These are phyloP conservation scores for Cytidiella melzeri DNA, from an alignment of 768 basidiomycete genomes.

Conservation along the genomic window DNA sequence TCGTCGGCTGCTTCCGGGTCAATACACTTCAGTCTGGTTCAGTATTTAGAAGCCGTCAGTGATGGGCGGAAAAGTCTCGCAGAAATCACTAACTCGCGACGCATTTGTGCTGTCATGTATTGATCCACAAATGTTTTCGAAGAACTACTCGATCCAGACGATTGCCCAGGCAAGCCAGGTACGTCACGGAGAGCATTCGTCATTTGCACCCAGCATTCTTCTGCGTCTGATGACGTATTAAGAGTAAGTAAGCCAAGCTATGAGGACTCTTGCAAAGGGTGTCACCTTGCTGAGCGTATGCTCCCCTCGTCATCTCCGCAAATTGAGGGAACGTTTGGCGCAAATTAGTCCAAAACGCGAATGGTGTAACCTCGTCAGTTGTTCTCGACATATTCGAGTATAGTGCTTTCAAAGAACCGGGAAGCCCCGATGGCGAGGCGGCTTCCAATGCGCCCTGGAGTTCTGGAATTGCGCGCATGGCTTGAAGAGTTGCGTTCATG, in stretches of 20 bases:
- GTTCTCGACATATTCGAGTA: slow-evolving; percentile 71
- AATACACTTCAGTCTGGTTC: slow-evolving; percentile 62
- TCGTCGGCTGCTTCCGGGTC: slow-evolving; percentile 71
- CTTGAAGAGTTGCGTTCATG: slow-evolving; percentile 94
- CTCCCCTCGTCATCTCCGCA: slow-evolving; percentile 48
- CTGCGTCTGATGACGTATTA: slow-evolving; percentile 58
- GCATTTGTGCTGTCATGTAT: slow-evolving; percentile 74
- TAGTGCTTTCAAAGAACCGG: slow-evolving; percentile 56
- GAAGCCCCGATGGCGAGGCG: slow-evolving; percentile 25
- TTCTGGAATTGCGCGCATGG: slow-evolving; percentile 89
- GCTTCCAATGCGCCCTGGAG: slow-evolving; percentile 64
- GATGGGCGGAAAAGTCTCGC: background rate
- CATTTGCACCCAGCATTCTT: slow-evolving; percentile 82
- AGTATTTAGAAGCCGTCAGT: slow-evolving; percentile 1
- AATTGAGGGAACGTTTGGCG: slow-evolving; percentile 87
- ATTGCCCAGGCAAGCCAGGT: slow-evolving; percentile 34
- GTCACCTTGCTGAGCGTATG: slow-evolving; percentile 77
- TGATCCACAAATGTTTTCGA: slow-evolving; percentile 68
- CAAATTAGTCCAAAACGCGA: slow-evolving; percentile 59
- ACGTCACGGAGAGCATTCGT: slow-evolving; percentile 68
- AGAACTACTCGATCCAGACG: slow-evolving; percentile 24
- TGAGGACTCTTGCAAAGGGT: background rate
- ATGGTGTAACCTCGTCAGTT: slow-evolving; percentile 68
- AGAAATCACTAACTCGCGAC: slow-evolving; percentile 49
- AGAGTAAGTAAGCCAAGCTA: background rate